Percentiles rank a stretch among this genome's conserved stretches.
phyloP scores from a whole-genome alignment of 2,329 filamentous ascomycete genomes.

The Pseudocercospora macadamiae region DNA sequence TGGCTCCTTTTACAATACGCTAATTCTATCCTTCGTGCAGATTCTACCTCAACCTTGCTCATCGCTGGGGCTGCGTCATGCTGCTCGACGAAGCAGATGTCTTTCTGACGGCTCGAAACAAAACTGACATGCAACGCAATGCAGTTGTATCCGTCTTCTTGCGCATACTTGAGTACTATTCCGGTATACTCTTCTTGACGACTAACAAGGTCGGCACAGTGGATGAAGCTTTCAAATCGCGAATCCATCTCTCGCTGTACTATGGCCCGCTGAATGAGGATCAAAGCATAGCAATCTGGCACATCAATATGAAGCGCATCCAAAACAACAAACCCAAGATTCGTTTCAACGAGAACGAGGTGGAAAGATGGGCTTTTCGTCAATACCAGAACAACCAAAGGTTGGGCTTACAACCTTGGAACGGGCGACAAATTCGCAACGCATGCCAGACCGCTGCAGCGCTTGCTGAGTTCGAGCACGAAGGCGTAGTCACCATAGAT shows the following conservation, averaged over 20 bases:
- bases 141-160: slow-evolving; percentile 67
- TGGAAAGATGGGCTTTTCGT: slow-evolving; percentile 13
- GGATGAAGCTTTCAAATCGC: slow-evolving; percentile 40
- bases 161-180: slow-evolving; percentile 42
- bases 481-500: neutral
- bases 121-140: slow-evolving; percentile 79
- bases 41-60: slow-evolving; percentile 55
- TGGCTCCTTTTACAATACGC: too few species aligned
- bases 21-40: too few species aligned
- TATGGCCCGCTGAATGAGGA: slow-evolving; percentile 34
- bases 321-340: neutral
- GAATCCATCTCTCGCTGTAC: slow-evolving; percentile 38
- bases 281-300: slow-evolving; percentile 31
- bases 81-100: slow-evolving; percentile 57
- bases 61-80: slow-evolving; percentile 51
- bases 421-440: slow-evolving; percentile 44
- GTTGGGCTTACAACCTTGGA: too few species aligned
- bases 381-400: slow-evolving; percentile 18
- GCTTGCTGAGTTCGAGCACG: slow-evolving; percentile 8
- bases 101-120: slow-evolving; percentile 76
- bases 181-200: slow-evolving; percentile 44
- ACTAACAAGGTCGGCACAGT: slow-evolving; percentile 40
- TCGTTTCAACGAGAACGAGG: neutral
- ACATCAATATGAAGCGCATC: slow-evolving; percentile 2
- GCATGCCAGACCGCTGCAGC: slow-evolving; percentile 27